phyloP scores from a whole-genome alignment of 306 rosid species.

The Cucurbita ficifolia region DNA sequence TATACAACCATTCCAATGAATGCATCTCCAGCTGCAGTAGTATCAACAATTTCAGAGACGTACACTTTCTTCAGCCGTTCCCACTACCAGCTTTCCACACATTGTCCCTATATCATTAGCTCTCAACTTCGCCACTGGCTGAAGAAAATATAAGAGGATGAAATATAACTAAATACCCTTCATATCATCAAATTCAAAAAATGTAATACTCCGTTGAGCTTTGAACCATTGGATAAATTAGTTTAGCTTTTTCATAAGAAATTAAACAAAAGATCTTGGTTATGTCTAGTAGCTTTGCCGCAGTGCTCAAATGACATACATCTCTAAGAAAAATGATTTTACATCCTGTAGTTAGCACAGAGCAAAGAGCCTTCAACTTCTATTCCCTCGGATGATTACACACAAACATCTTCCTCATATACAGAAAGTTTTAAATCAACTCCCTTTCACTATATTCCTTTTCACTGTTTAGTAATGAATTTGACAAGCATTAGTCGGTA shows the following conservation, averaged over 20 bases:
- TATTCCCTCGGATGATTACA: not conserved
- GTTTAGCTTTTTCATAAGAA: not conserved
- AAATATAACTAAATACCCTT: not conserved
- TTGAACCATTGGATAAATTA: not conserved
- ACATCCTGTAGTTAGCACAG: not conserved
- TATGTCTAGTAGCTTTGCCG: not conserved
- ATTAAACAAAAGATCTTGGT: not conserved
- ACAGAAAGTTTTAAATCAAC: not conserved
- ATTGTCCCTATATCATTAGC: slow-evolving; percentile 58
- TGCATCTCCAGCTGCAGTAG: slow-evolving; percentile 93
- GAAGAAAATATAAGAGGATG: slow-evolving; percentile 12
- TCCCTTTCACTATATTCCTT: not conserved
- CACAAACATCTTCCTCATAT: not conserved
- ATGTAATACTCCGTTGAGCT: not conserved
- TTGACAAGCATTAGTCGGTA: not conserved
- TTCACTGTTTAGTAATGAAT: not conserved
- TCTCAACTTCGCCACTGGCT: slow-evolving; percentile 61
- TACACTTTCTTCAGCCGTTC: slow-evolving; percentile 65
- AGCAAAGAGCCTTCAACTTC: not conserved
- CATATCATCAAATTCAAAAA: not conserved
- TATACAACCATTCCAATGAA: slow-evolving; percentile 81
- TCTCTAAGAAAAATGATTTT: not conserved
- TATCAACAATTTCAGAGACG: slow-evolving; percentile 60
- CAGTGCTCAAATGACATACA: not conserved
- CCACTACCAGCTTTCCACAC: slow-evolving; percentile 45